A percentile compares a stretch with the other conserved stretches of the same genome.
Conservation (phyloP, 768 basidiomycete genomes). For the Lentinula lateritia region DNA sequence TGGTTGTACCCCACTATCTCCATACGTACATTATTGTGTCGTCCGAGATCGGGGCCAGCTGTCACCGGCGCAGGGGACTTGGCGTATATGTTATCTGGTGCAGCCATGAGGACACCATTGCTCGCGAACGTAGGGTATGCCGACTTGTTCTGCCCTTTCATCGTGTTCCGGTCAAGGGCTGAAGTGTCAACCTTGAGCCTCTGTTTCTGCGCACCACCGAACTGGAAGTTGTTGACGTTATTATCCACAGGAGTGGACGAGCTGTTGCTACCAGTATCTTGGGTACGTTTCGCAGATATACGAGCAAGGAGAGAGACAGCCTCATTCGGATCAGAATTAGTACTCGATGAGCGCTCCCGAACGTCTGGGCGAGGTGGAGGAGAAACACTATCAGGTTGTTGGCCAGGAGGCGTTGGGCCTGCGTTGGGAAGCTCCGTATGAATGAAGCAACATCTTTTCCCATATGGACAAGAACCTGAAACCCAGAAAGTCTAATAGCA, state of each 20-base stretch:
- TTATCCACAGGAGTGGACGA: conserved; percentile 53
- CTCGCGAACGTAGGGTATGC: conserved; percentile 70
- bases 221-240: conserved; percentile 38
- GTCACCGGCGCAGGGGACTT: conserved; percentile 79
- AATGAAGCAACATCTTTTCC: conserved; percentile 91
- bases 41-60: conserved; percentile 79
- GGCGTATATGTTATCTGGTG: conserved; percentile 51
- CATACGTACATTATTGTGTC: conserved; percentile 63
- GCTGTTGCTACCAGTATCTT: conserved; percentile 32
- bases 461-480: conserved; percentile 88
- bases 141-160: conserved; percentile 77
- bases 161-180: conserved; percentile 47
- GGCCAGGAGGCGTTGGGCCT: conserved; percentile 37
- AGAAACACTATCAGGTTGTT: conserved; percentile 33
- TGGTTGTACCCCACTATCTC: conserved; percentile 73
- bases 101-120: conserved; percentile 52
- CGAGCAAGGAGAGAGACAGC: conserved; percentile 72
- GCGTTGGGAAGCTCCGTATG: conserved; percentile 76
- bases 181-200: conserved; percentile 73
- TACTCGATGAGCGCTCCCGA: conserved; percentile 62
- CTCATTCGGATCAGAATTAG: conserved; percentile 78
- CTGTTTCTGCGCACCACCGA: conserved; percentile 61
- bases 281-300: conserved; percentile 63
- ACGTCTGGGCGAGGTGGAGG: conserved; percentile 45
- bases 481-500: conserved; percentile 81